A percentile compares a stretch with the other conserved stretches of the same genome.
These are phyloP conservation scores for Nakazawaea laoshanensis DNA, from an alignment of 805 yeast genomes.

Conservation along the genomic window DNA sequence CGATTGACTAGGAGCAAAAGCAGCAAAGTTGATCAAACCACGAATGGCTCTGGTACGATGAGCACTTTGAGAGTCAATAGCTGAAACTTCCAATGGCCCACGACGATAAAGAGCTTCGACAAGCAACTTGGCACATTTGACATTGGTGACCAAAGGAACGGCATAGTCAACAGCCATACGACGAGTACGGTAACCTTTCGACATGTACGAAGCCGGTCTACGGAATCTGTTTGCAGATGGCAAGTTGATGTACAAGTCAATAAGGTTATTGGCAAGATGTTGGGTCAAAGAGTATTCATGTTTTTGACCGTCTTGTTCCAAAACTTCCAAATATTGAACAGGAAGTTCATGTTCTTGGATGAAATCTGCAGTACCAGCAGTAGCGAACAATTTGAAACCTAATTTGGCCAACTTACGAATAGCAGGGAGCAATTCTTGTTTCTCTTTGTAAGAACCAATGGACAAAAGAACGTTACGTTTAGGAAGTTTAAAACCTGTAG, in stretches of 20 bases:
- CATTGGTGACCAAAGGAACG: constrained; percentile 95
- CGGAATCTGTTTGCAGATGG: constrained; percentile 97
- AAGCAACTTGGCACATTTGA: constrained; percentile 91
- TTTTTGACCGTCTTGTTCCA: constrained; percentile 68
- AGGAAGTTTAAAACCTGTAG: constrained; percentile 94
- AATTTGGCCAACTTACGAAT: constrained; percentile 71
- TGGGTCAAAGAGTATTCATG: constrained; percentile 92
- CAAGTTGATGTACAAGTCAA: constrained; percentile 91
- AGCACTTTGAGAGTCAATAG: constrained; percentile 84
- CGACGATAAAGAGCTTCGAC: constrained; percentile 88
- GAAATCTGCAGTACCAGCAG: constrained; percentile 99
- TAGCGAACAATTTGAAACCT: constrained; percentile 90
- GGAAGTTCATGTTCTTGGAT: constrained; percentile 91
- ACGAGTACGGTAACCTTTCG: constrained; percentile 96
- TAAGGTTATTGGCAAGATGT: constrained; percentile 93
- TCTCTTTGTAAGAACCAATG: constrained; percentile 95
- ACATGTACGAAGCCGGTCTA: constrained; percentile 97
- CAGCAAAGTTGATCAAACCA: constrained; percentile 76
- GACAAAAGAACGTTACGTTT: constrained; percentile 90
- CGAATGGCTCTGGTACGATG: constrained; percentile 78
- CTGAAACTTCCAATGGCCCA: constrained; percentile 56
- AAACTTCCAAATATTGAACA: constrained; percentile 88
- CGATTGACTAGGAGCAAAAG: constrained; percentile 66
- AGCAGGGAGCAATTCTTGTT: constrained; percentile 85
- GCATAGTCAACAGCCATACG: constrained; percentile 99